Conservation (phyloP, 2,329 filamentous ascomycete species). For the Allantophomopsis cytisporea region DNA sequence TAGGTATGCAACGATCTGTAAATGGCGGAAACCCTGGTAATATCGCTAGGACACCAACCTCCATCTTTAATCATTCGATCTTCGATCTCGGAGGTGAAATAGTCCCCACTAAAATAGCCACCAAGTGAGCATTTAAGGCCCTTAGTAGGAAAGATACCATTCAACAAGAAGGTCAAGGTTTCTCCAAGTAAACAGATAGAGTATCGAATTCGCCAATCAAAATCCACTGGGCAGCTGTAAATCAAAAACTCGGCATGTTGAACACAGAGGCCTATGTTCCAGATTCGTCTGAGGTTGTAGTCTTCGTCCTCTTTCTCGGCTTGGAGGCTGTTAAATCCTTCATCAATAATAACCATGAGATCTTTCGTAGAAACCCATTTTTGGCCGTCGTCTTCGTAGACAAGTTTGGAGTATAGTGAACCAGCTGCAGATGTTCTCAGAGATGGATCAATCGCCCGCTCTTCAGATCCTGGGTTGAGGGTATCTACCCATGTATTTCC, state of each 20-base stretch:
- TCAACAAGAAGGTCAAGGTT: too few relatives aligned
- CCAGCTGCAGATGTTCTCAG: background rate
- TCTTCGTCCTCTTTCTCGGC: too few relatives aligned
- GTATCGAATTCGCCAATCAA: too few relatives aligned
- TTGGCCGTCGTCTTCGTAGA: conserved; percentile 3
- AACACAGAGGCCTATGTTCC: background rate
- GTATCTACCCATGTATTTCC: conserved; percentile 1
- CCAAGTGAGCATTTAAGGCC: too few relatives aligned
- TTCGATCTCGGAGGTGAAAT: too few relatives aligned
- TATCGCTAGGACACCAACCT: conserved; percentile 21
- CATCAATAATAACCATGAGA: background rate
- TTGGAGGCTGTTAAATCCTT: too few relatives aligned
- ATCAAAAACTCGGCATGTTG: background rate
- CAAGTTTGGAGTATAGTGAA: conserved; percentile 4
- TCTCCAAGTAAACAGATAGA: too few relatives aligned
- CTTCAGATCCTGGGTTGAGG: background rate
- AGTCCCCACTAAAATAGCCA: too few relatives aligned
- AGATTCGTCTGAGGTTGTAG: background rate
- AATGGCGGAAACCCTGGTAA: conserved; percentile 5
- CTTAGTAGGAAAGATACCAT: too few relatives aligned
- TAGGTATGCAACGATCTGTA: conserved; percentile 10
- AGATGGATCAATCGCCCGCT: background rate
- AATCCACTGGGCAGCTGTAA: conserved; percentile 8
- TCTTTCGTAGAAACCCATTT: conserved; percentile 4
- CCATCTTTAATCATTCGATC: conserved; percentile 10